Percentiles rank a stretch among this genome's conserved stretches.
Evolutionary conservation across 257 asterid genomes (phyloP).

Genomic region (Agastache rugosa): DNA sequence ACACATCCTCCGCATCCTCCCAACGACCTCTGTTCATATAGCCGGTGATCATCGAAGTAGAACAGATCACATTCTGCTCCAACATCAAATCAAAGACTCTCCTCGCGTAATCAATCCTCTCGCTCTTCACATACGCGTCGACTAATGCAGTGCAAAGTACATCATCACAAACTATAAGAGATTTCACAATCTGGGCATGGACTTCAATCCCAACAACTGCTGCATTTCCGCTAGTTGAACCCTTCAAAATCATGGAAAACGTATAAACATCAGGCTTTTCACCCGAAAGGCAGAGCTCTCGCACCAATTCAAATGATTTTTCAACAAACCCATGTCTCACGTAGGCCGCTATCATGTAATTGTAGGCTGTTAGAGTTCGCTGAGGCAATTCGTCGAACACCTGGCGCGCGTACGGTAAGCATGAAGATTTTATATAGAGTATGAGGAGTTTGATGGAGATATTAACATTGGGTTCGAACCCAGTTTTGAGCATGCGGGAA

Average conservation of each 20-base stretch:
- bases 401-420: constrained; percentile 59
- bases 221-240: constrained; percentile 47
- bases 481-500: constrained; percentile 71
- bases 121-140: constrained; percentile 76
- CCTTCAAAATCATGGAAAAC: constrained; percentile 77
- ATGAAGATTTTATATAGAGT: constrained; percentile 55
- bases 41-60: constrained; percentile 89
- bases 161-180: constrained; percentile 59
- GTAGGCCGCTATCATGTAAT: constrained; percentile 83
- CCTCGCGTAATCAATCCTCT: constrained; percentile 63
- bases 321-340: constrained; percentile 53
- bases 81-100: constrained; percentile 78
- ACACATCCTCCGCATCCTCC: constrained; percentile 77
- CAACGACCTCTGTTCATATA: constrained; percentile 69
- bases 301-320: constrained; percentile 59
- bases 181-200: constrained; percentile 67
- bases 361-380: constrained; percentile 76
- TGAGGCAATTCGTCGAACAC: constrained; percentile 77
- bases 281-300: constrained; percentile 49
- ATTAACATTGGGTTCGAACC: constrained; percentile 65
- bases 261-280: constrained; percentile 78
- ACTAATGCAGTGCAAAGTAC: constrained; percentile 80
- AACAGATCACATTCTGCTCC: constrained; percentile 70
- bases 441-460: constrained; percentile 78
- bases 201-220: constrained; percentile 53